Base-by-base conservation (phyloP, 192 early-diverging fungal genomes). In the Backusella circina region DNA sequence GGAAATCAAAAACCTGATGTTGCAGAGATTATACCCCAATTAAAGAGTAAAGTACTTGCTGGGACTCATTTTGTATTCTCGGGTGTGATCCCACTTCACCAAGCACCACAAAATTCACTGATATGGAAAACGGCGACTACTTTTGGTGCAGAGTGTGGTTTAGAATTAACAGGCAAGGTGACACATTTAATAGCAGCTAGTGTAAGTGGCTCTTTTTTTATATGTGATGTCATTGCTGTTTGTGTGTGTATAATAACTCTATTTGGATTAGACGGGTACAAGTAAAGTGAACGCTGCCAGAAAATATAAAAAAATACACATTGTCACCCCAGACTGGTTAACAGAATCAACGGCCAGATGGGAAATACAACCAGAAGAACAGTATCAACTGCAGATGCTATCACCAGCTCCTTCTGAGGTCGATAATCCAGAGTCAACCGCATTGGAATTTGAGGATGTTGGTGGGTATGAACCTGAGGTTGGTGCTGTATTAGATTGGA, bases 171-270 rank as follows among this genome's bases (percentile, higher is more conserved):
- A 28, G 73, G 74, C 6, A 75, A 80, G 31, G 90, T 95, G 12
- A 98, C 98, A 0, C 98, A 99, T 78, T 83, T 99, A 28, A 90
- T 99, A 50, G 94, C 96, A 28, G 89, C 90, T 5, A 93, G 94
- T 77, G 93, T 93, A 88, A 83, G 70, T 69, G 5, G n/a, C n/a
- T 13, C 36, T 5, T 30, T 36, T 23, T 23, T 21, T 21, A 69
- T 18, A 50, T 32, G 31, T 66, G 13, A n/a, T n/a, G n/a, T n/a
- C 26, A 51, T 23, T 2, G 21, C 44, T 41, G 13, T 2, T 12
- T 68, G 15, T 5, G 15, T 41, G 5, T 8, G 10, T 41, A 41
- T 16, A n/a, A n/a, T 69, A 1, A 41, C 39, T 16, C 15, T 16
- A 12, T 15, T 44, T 50, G 21, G 33, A 30, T n/a, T 75, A 92